Evolutionary conservation across 148 eudicot species (phyloP).

Genomic region (Amaranthus palmeri): DNA sequence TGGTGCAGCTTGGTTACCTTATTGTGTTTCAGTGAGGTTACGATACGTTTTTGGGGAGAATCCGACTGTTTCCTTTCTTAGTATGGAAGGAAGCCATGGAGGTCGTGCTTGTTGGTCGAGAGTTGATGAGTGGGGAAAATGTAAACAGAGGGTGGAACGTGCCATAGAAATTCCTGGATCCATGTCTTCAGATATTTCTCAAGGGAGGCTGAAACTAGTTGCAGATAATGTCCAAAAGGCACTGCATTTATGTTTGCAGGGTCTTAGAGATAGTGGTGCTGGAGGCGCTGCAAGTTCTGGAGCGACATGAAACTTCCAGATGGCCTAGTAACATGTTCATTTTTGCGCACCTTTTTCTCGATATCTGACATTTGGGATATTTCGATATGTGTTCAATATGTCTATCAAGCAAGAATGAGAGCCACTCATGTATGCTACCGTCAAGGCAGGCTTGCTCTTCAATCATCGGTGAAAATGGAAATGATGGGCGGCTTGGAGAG

Average conservation of each 20-base stretch:
- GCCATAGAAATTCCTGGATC: constrained; percentile 58
- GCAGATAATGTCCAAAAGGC: constrained; percentile 83
- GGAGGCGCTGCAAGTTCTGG: constrained; percentile 35
- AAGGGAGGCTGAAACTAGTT: constrained; percentile 81
- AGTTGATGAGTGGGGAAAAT: constrained; percentile 81
- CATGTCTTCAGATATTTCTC: constrained; percentile 51
- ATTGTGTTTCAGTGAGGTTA: constrained; percentile 85
- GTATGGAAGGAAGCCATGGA: constrained; percentile 99
- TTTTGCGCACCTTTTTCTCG: background rate
- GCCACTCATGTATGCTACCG: background rate
- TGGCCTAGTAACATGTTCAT: background rate
- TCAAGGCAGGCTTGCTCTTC: background rate
- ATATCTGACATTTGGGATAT: background rate
- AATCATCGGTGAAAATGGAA: background rate
- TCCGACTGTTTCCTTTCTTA: constrained; percentile 56
- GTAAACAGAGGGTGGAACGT: constrained; percentile 73
- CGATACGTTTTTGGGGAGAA: constrained; percentile 76
- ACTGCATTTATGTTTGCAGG: constrained; percentile 64
- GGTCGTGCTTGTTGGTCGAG: constrained; percentile 86
- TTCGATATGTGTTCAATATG: background rate
- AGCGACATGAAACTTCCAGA: constrained; percentile 14
- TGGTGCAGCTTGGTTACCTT: constrained; percentile 98
- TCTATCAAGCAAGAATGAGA: no score
- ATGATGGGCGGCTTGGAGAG: background rate
- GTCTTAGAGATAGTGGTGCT: constrained; percentile 55